A percentile compares a stretch with the other conserved stretches of the same genome.
phyloP scores from a whole-genome alignment of 202 grass and related monocot genomes.

The Eragrostis tef region DNA sequence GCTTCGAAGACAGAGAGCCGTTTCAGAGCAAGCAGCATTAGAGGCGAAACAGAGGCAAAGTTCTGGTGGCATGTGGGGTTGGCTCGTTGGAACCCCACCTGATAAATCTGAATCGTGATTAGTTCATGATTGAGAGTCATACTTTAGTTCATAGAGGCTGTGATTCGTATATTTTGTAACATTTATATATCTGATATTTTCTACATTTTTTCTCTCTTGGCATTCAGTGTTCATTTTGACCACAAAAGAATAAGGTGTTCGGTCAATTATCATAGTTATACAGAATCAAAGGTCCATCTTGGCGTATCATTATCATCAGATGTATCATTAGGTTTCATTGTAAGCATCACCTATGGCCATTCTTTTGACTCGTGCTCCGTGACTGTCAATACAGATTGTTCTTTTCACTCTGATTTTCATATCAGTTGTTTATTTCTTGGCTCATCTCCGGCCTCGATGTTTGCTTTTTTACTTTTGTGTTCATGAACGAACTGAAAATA shows the following conservation, averaged over 20 bases:
- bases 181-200: constrained; percentile 33
- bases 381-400: constrained; percentile 1
- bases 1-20: constrained; percentile 73
- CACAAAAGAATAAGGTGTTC: constrained; percentile 43
- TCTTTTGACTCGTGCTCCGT: background rate
- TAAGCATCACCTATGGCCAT: constrained; percentile 15
- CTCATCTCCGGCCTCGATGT: background rate
- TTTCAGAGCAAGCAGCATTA: constrained; percentile 76
- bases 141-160: constrained; percentile 54
- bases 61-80: constrained; percentile 90
- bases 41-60: constrained; percentile 71
- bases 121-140: background rate
- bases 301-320: background rate
- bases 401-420: background rate
- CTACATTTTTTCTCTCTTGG: constrained; percentile 6
- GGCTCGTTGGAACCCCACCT: constrained; percentile 77
- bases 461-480: background rate
- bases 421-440: background rate
- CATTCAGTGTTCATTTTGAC: constrained; percentile 48
- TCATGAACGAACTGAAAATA: background rate
- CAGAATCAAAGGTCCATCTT: background rate
- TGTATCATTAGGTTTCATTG: constrained; percentile 19
- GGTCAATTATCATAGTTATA: background rate
- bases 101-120: constrained; percentile 64
- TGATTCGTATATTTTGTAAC: constrained; percentile 57